phyloP scores from a whole-genome alignment of 306 rosid species.

The Gynostemma pentaphyllum region DNA sequence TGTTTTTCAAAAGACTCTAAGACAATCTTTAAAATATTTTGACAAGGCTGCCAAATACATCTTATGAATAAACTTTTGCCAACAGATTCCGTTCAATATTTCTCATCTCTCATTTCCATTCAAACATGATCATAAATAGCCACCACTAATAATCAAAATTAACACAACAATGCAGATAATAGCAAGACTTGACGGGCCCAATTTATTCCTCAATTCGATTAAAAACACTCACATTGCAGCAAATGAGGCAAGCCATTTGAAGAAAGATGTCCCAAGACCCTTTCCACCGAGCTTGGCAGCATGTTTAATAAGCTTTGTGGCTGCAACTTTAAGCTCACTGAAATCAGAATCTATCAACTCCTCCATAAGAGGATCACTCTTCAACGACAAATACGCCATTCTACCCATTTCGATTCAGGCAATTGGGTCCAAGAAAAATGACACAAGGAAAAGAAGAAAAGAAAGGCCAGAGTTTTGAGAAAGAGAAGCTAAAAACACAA shows the following conservation, averaged over 20 bases:
- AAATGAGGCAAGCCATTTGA: slow-evolving; percentile 50
- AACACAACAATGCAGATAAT: too few species aligned
- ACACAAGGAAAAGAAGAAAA: neutral
- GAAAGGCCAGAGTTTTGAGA: neutral
- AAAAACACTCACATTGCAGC: slow-evolving; percentile 39
- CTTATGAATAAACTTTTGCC: too few species aligned
- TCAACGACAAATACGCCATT: slow-evolving; percentile 29
- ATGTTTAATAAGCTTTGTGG: slow-evolving; percentile 28
- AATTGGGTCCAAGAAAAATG: neutral
- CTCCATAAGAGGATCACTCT: slow-evolving; percentile 22
- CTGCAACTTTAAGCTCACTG: slow-evolving; percentile 33
- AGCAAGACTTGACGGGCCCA: neutral
- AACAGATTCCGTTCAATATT: too few species aligned
- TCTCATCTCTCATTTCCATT: too few species aligned
- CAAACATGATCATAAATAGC: neutral
- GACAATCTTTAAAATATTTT: neutral
- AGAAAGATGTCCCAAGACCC: slow-evolving; percentile 32
- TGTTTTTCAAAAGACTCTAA: too few species aligned
- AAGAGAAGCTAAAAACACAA: neutral
- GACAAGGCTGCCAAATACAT: too few species aligned
- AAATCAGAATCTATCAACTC: slow-evolving; percentile 31
- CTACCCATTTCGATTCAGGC: slow-evolving; percentile 31
- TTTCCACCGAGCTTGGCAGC: slow-evolving; percentile 39
- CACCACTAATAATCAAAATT: too few species aligned
- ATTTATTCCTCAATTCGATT: neutral